Base-by-base conservation (phyloP, 2,329 filamentous ascomycete species). In the Ceratocystis colombiana region DNA sequence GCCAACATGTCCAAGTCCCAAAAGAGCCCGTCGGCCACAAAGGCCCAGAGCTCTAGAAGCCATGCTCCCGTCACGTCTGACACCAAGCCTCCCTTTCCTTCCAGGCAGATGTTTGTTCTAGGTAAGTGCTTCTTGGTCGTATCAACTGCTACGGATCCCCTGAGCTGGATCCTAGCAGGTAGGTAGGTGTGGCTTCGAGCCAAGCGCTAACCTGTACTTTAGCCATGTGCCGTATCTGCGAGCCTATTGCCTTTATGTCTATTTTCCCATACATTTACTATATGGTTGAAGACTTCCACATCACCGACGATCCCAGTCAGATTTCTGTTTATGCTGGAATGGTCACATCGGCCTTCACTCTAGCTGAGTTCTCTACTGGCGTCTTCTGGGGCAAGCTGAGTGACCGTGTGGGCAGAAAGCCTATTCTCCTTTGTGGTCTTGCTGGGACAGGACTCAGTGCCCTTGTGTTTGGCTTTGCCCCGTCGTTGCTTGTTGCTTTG, bases 181-280 rank as follows among this genome's bases (percentile, higher is more conserved):
- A 5, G 44, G 5, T n/a, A 59, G 55, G 20, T 17, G 44, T 61
- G 37, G 5, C 44, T 28, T 57, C 64, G 68, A 67, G 66, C 61
- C 68, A 37, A 41, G 46, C 50, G 59, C 30, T 65, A 25, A 61
- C 62, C 6, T 44, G 44, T 25, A 33, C 30, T 30, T 53, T 69
- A 95, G 92, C 91, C 59, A 82, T 96, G 73, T 96, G 92, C 77
- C 88, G 94, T 73, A 93, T 99, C 79, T 96, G 91, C 80, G 94
- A 99, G 75, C 94, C 94, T 64, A 97, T 99, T 75, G 94, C 94
- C 5, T 97, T 99, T 81, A 97, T 96, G 90, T 96, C 92, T 65
- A 96, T 97, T 71, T 97, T 99, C 74, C 94, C 94, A 1, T 99
- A 97, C 76, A 91, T 96, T 71, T 97, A 96, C 79, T 93, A 89